These are phyloP conservation scores for Orbilia ellipsospora DNA, from an alignment of 2,329 filamentous ascomycete genomes.

Conservation along the genomic window DNA sequence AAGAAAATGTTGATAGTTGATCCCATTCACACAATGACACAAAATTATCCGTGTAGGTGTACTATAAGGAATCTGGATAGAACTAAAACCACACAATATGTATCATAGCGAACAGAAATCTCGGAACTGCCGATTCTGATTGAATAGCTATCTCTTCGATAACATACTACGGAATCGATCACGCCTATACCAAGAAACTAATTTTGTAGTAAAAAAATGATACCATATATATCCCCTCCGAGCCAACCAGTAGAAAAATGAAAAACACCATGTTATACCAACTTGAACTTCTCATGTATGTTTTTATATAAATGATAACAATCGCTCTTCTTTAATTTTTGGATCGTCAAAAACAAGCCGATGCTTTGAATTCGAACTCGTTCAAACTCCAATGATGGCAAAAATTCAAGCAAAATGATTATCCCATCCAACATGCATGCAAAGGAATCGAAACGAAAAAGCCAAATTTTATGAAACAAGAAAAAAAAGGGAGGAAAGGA, in stretches of 20 bases:
- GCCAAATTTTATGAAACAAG: neutral
- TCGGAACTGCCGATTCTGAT: too few species aligned
- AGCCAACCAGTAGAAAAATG: too few species aligned
- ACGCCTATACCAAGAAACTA: neutral
- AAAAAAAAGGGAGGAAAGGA: neutral
- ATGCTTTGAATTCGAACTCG: conserved; percentile 3
- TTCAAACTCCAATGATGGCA: conserved; percentile 15
- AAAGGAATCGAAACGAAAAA: conserved; percentile 2
- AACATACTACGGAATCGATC: too few species aligned
- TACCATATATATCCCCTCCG: neutral
- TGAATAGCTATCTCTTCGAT: too few species aligned
- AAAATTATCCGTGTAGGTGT: neutral
- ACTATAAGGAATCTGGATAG: too few species aligned
- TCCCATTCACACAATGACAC: neutral
- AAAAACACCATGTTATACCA: too few species aligned
- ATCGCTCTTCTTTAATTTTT: conserved; percentile 5
- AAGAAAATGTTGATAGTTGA: conserved; percentile 48
- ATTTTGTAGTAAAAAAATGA: neutral
- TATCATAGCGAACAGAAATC: too few species aligned
- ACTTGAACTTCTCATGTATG: too few species aligned
- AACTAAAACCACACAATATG: too few species aligned
- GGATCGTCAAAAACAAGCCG: neutral
- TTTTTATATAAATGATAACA: neutral
- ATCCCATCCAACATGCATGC: neutral
- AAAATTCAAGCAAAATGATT: neutral